These are phyloP conservation scores for Podaxis mareebaensis DNA, from an alignment of 768 basidiomycete genomes.

Conservation along the genomic window DNA sequence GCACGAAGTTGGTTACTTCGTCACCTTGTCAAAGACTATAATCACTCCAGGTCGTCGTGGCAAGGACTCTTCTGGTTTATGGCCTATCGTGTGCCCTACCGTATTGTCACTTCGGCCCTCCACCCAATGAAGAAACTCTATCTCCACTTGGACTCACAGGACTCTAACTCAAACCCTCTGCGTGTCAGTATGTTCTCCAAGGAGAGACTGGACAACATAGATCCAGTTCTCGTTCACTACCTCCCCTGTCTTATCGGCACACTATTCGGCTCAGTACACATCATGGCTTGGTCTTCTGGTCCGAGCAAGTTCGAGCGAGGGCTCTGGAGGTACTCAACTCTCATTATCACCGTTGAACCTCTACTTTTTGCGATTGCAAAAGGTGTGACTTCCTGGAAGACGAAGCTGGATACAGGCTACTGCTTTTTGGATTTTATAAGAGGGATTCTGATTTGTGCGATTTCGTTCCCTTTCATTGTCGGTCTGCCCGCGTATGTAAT, in stretches of 20 bases:
- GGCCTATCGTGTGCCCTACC: constrained; percentile 5
- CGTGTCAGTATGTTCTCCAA: constrained; percentile 6
- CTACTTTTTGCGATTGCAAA: constrained; percentile 1
- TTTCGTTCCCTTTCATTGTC: constrained; percentile 7
- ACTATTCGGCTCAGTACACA: not conserved
- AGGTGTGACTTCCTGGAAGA: not conserved
- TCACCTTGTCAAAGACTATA: not conserved
- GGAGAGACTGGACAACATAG: not conserved
- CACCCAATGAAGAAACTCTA: constrained; percentile 10
- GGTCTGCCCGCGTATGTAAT: constrained; percentile 5
- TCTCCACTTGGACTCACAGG: not conserved
- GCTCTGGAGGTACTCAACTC: constrained; percentile 4
- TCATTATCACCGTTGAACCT: constrained; percentile 1
- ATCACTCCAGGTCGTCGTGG: not conserved
- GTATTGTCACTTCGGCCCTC: not conserved
- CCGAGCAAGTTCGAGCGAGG: not conserved
- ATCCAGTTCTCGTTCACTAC: not conserved
- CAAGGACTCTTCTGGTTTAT: not conserved
- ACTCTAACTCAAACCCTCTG: not conserved
- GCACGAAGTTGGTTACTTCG: not conserved
- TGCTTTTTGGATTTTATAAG: not conserved
- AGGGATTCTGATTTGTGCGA: not conserved
- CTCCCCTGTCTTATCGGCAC: not conserved
- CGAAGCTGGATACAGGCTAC: not conserved
- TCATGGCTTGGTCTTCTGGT: constrained; percentile 4